Evolutionary conservation across 768 basidiomycete genomes (phyloP), one percentile per base, ranked within the genome.

Genomic region (Lactarius sanguifluus): DNA sequence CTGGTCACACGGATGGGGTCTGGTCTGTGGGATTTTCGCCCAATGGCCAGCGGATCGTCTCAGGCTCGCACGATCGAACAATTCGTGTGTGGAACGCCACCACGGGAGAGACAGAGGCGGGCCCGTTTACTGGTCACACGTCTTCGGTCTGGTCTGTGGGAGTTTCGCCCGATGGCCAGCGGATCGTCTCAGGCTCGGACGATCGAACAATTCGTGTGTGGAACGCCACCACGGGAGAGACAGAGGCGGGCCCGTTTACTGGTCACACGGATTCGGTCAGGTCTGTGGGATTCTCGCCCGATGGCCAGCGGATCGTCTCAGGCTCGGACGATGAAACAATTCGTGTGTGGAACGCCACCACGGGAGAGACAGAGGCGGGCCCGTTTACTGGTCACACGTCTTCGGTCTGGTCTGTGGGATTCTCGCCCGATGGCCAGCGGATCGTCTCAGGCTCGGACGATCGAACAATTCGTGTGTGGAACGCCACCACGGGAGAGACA

Each of bases 21-120:
- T 1, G 0, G 1, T 68, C 64, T 34, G 69, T 71, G 32, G 69
- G 45, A 15, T 71, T 65, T 41, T 66, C 69, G 15, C 69, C 60
- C 5, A 65, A 71, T 67, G 58, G 58, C 41, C 34, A 23, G n/a
- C 58, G 34, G n/a, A 36, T 59, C 20, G 38, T 23, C 15, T 59
- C 58, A 36, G 58, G 38, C 5, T 59, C 58, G 15, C 0, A 2
- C 1, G 58, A 59, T 47, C 12, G 9, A 10, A 47, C 47, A 23
- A 23, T 47, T n/a, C n/a, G 47, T 32, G 32, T 32, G 32, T 32
- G 32, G 32, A 32, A 32, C 32, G 28, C 28, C 2, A 30, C 28
- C 28, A 30, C 28, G 28, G 28, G 28, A 30, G 28, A 30, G 28
- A 30, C 28, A 30, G 28, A 30, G 28, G 28, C 28, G 28, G 28